phyloP scores from a whole-genome alignment of 495 filamentous ascomycete species.

The Tuber magnatum region DNA sequence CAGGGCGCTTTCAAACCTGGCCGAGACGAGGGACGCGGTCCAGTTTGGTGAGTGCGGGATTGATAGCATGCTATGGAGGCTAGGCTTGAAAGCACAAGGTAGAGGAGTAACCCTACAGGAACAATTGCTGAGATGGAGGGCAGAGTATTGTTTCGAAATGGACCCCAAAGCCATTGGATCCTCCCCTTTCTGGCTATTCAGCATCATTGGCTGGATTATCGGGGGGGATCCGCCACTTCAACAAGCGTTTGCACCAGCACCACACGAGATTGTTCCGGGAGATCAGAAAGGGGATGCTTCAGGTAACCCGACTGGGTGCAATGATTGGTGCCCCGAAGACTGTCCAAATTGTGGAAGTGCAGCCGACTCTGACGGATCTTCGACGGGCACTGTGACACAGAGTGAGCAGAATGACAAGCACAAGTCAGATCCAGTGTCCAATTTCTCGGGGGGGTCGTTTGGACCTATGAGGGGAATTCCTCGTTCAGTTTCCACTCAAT shows the following conservation, averaged over 20 bases:
- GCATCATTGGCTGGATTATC: conserved; percentile 28
- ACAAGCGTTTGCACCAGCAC: conserved; percentile 14
- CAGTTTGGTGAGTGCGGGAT: conserved; percentile 15
- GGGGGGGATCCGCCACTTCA: conserved; percentile 15
- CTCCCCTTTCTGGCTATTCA: conserved; percentile 27
- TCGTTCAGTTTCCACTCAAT: neutral
- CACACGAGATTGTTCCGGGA: conserved; percentile 1
- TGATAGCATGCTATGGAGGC: conserved; percentile 13
- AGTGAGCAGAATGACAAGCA: neutral
- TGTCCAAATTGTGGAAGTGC: conserved; percentile 16
- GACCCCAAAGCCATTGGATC: conserved; percentile 26
- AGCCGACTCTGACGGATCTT: conserved; percentile 2
- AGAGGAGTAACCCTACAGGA: neutral
- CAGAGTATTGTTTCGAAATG: conserved; percentile 33
- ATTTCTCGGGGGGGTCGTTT: neutral
- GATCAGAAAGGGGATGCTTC: neutral
- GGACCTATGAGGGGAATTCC: neutral
- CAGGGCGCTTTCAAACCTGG: conserved; percentile 26
- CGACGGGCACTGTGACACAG: neutral
- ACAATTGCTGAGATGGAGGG: conserved; percentile 26
- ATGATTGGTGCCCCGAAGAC: conserved; percentile 20
- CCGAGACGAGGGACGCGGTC: conserved; percentile 13
- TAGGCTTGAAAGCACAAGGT: conserved; percentile 13
- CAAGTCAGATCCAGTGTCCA: neutral
- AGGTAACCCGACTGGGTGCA: neutral